phyloP scores from a whole-genome alignment of 805 yeast genomes.

The Teunomyces stri region DNA sequence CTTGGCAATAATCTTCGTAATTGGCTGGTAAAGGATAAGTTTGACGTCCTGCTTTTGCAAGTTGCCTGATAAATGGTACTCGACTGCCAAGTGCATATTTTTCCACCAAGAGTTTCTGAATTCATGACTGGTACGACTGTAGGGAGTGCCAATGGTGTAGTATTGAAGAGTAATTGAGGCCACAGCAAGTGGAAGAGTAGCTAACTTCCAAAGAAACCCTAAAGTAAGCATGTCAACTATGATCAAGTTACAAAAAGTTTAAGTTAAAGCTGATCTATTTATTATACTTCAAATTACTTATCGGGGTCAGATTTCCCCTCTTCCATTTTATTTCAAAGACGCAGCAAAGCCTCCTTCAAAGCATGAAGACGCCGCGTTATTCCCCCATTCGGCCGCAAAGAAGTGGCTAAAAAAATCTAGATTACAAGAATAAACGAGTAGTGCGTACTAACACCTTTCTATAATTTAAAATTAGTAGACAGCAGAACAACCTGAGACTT shows the following conservation, averaged over 20 bases:
- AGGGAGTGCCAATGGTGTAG: constrained; percentile 33
- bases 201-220: constrained; percentile 19
- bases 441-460: constrained; percentile 13
- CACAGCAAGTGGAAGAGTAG: constrained; percentile 22
- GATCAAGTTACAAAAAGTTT: background rate
- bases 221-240: constrained; percentile 14
- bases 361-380: background rate
- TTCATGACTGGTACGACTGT: constrained; percentile 25
- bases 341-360: background rate
- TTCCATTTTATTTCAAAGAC: background rate
- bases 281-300: background rate
- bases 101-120: constrained; percentile 28
- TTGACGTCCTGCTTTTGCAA: constrained; percentile 22
- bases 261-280: background rate
- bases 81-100: constrained; percentile 26
- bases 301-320: background rate
- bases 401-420: background rate
- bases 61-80: constrained; percentile 24
- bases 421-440: background rate
- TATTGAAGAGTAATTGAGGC: constrained; percentile 21
- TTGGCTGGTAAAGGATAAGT: constrained; percentile 19
- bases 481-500: constrained; percentile 36
- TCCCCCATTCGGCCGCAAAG: background rate
- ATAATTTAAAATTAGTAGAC: constrained; percentile 28
- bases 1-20: constrained; percentile 14